Evolutionary conservation across 2,329 filamentous ascomycete genomes (phyloP).

Genomic region (Microdochium trichocladiopsis): DNA sequence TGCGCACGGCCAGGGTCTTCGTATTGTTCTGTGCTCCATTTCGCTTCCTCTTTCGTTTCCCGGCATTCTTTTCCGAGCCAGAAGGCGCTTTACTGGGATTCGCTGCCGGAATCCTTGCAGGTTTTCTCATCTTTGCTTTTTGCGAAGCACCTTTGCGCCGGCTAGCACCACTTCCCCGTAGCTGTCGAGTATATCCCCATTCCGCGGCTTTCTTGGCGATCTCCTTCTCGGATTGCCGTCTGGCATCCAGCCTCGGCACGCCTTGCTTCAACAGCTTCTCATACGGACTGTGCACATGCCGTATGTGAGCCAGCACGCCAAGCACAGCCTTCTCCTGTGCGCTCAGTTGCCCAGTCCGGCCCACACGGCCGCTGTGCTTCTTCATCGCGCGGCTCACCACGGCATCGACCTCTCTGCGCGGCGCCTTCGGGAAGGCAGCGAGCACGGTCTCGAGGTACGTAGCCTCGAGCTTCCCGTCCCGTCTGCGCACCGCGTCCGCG

Average conservation of each 20-base stretch:
- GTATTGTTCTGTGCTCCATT: too few relatives aligned
- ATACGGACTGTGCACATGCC: constrained; percentile 40
- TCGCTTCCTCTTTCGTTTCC: too few relatives aligned
- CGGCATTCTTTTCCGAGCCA: too few relatives aligned
- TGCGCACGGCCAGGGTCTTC: too few relatives aligned
- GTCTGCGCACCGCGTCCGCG: constrained; percentile 19
- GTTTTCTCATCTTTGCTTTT: not conserved
- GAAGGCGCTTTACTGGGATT: too few relatives aligned
- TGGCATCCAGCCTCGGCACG: constrained; percentile 1
- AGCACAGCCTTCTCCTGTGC: constrained; percentile 31
- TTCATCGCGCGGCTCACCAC: constrained; percentile 33
- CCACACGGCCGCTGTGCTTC: constrained; percentile 40
- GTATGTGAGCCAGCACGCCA: constrained; percentile 40
- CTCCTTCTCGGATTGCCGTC: not conserved
- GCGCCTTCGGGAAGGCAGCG: constrained; percentile 31
- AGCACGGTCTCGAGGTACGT: constrained; percentile 26
- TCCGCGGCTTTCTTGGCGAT: constrained; percentile 2
- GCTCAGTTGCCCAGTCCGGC: constrained; percentile 30
- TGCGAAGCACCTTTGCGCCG: not conserved
- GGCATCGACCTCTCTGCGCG: constrained; percentile 19
- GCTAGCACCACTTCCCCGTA: too few relatives aligned
- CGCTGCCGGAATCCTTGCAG: too few relatives aligned
- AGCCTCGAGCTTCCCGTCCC: constrained; percentile 23
- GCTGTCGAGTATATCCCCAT: not conserved
- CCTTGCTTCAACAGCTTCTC: constrained; percentile 25